These are phyloP conservation scores for Xylariaceae sp. DNA, from an alignment of 2,329 filamentous ascomycete genomes.

Conservation along the genomic window DNA sequence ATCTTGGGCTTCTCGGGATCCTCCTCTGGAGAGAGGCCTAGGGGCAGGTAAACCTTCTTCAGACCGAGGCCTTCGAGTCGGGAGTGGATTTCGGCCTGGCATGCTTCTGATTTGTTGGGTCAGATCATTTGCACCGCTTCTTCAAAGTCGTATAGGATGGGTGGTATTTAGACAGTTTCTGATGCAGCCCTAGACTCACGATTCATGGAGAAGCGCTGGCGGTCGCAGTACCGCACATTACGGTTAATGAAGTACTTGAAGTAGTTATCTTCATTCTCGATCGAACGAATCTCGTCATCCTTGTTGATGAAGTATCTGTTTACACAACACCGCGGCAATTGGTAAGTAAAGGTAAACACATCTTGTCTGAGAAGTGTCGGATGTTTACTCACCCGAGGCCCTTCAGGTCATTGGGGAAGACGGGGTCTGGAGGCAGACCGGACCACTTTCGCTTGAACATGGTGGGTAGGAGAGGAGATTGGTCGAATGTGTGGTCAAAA, in stretches of 20 bases:
- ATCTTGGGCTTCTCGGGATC: conserved; percentile 49
- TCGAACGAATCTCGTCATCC: conserved; percentile 67
- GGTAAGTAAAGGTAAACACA: background rate
- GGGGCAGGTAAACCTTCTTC: conserved; percentile 2
- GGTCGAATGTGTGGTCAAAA: no score
- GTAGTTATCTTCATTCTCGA: conserved; percentile 59
- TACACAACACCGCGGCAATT: background rate
- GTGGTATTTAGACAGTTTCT: no score
- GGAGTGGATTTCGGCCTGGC: conserved; percentile 53
- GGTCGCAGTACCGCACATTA: conserved; percentile 71
- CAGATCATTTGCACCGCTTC: background rate
- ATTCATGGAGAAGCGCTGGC: conserved; percentile 70
- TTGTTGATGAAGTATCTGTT: conserved; percentile 73
- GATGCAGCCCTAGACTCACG: conserved; percentile 45
- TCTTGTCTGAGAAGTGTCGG: background rate
- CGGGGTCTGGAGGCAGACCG: conserved; percentile 64
- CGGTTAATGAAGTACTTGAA: conserved; percentile 71
- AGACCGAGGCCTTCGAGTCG: conserved; percentile 43
- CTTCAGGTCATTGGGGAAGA: conserved; percentile 60
- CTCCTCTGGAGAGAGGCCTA: conserved; percentile 31
- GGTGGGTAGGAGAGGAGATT: no score
- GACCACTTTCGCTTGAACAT: conserved; percentile 74
- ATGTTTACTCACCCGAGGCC: conserved; percentile 59
- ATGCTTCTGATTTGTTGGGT: conserved; percentile 40
- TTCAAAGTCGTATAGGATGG: no score